Evolutionary conservation across 2,329 filamentous ascomycete genomes (phyloP), one percentile per base, ranked within the genome.

Genomic region (Truncatella angustata): DNA sequence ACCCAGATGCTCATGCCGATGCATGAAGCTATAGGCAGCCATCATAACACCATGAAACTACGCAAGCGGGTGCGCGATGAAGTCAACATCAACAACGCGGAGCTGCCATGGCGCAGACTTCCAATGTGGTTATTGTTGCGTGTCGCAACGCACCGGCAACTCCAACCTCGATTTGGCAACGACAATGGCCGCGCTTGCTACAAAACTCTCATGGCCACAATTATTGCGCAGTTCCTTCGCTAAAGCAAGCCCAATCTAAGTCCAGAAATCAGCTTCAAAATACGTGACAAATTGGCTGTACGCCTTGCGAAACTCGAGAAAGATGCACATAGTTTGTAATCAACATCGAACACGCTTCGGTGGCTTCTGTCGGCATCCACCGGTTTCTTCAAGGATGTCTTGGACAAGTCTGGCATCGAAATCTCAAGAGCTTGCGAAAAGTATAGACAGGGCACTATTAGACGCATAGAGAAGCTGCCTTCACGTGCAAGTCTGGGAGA

Each of bases 1-100:
- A 80, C 75, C 0, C 74, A 82, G 7, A 71, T 87, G 53, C 70
- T 89, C 7, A 80, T 87, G 67, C 75, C 81, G 0, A 62, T 88
- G 0, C 65, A 90, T 0, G 77, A 83, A 58, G 77, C 73, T 0
- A 70, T 79, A 5, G 85, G 85, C 0, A 51, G 60, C 0, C 57
- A 68, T 0, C 53, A 70, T 0, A 50, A 65, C 1, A 66, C 75
- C 0, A 56, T 66, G 0, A 21, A 70, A 0, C 61, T 87, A 1
- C 69, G 70, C 0, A 90, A 90, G 60, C 72, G 78, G 2, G 75
- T 88, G 0, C 74, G 81, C 0, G 86, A 89, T 46, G 84, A 87
- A n/a, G 77, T 87, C 0, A 74, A 73, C 11, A 76, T 81, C 62
- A 61, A 67, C 1, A 61, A 75, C 1, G 70, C 74, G 0, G 64